These are phyloP conservation scores for Debaryomyces udenii DNA, from an alignment of 1,139 yeast genomes.

Conservation along the genomic window DNA sequence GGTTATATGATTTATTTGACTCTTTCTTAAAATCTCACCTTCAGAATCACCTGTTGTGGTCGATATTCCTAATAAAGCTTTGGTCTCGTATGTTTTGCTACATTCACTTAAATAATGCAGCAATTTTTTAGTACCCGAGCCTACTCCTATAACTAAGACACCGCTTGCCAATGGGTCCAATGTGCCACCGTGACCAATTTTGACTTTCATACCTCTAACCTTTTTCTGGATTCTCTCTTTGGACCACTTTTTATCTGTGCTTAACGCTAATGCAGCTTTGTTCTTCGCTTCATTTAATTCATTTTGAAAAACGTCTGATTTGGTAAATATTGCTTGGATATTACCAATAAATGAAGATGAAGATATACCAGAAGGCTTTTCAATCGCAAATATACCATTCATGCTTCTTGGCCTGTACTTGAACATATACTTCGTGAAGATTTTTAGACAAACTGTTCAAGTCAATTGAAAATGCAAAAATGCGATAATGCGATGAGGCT, in stretches of 20 bases:
- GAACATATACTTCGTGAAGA: conserved; percentile 11
- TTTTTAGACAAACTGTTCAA: neutral
- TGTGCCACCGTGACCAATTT: conserved; percentile 98
- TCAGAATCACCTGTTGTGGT: conserved; percentile 95
- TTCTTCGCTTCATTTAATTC: conserved; percentile 50
- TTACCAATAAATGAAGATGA: conserved; percentile 73
- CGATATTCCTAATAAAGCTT: conserved; percentile 83
- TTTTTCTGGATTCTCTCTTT: conserved; percentile 48
- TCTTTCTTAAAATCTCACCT: conserved; percentile 72
- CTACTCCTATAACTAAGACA: conserved; percentile 87
- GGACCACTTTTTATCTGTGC: conserved; percentile 51
- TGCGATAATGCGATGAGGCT: too few species aligned
- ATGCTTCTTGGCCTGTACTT: conserved; percentile 30
- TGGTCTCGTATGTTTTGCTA: conserved; percentile 76
- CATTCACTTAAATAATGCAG: conserved; percentile 73
- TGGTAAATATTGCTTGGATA: conserved; percentile 63
- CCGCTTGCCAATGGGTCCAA: conserved; percentile 95
- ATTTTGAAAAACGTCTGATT: conserved; percentile 58
- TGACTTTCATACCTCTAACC: conserved; percentile 60
- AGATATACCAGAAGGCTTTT: conserved; percentile 85
- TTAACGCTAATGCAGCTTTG: conserved; percentile 37
- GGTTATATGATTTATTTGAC: conserved; percentile 60
- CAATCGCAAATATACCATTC: conserved; percentile 94
- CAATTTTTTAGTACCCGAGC: conserved; percentile 82
- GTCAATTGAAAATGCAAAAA: too few species aligned